phyloP scores from a whole-genome alignment of 805 yeast species.

The Sungouiozyma intestinalis region DNA sequence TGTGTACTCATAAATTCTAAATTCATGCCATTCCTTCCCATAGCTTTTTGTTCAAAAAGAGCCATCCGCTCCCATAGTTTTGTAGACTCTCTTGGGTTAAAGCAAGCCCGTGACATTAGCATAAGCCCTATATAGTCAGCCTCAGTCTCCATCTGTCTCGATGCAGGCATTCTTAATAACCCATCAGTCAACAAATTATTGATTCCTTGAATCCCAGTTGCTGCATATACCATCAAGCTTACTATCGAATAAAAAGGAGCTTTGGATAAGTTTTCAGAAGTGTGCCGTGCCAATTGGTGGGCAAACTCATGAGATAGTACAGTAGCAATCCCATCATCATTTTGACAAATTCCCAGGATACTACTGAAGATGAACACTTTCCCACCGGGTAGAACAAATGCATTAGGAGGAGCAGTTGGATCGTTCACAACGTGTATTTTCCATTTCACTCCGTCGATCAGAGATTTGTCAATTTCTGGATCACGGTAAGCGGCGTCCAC shows the following conservation, averaged over 20 bases:
- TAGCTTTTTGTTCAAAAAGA: slow-evolving; percentile 32
- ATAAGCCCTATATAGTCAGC: slow-evolving; percentile 92
- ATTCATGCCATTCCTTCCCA: slow-evolving; percentile 14
- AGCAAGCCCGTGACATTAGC: slow-evolving; percentile 87
- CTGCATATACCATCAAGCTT: slow-evolving; percentile 42
- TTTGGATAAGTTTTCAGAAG: slow-evolving; percentile 70
- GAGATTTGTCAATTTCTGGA: slow-evolving; percentile 27
- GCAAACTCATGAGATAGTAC: slow-evolving; percentile 89
- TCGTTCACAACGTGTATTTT: slow-evolving; percentile 67
- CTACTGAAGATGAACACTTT: slow-evolving; percentile 83
- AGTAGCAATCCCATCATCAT: slow-evolving; percentile 92
- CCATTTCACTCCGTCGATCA: slow-evolving; percentile 43
- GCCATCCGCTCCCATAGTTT: slow-evolving; percentile 79
- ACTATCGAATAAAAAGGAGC: slow-evolving; percentile 59
- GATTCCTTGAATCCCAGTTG: slow-evolving; percentile 50
- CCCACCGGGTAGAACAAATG: slow-evolving; percentile 93
- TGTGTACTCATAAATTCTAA: slow-evolving; percentile 78
- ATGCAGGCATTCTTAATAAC: slow-evolving; percentile 66
- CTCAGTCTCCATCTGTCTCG: slow-evolving; percentile 89
- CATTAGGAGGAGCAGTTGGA: slow-evolving; percentile 77
- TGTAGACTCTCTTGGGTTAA: slow-evolving; percentile 63
- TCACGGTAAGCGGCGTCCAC: slow-evolving; percentile 45
- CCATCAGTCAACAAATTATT: slow-evolving; percentile 46
- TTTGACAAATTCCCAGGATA: slow-evolving; percentile 64
- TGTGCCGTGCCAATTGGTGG: slow-evolving; percentile 88